A percentile compares a stretch with the other conserved stretches of the same genome.
phyloP scores from a whole-genome alignment of 495 filamentous ascomycete genomes.

The Aspergillus incahuasiensis region DNA sequence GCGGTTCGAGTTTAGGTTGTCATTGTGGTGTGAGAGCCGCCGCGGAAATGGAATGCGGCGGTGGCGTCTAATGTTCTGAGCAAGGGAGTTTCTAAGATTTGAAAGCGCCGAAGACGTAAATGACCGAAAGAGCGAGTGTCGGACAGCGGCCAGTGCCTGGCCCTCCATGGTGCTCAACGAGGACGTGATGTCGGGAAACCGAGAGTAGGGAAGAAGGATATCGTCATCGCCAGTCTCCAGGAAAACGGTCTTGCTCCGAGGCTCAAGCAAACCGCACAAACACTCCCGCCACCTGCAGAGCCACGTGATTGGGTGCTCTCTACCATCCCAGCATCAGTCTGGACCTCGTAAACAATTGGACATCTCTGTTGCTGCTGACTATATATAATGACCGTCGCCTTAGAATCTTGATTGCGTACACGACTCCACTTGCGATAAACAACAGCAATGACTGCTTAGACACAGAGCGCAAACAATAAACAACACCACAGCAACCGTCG shows the following conservation, averaged over 20 bases:
- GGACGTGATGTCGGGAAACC: neutral
- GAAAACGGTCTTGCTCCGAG: conserved; percentile 31
- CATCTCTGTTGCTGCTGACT: neutral
- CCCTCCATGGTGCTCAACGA: conserved; percentile 27
- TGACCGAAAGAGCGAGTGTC: conserved; percentile 18
- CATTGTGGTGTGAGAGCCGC: conserved; percentile 14
- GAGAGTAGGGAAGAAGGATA: neutral
- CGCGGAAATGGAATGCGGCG: conserved; percentile 23
- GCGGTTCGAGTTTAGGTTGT: conserved; percentile 9
- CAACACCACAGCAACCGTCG: conserved; percentile 27
- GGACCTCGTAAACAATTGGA: neutral
- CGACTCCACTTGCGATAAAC: neutral
- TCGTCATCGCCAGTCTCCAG: conserved; percentile 14
- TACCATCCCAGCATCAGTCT: no score
- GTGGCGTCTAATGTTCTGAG: conserved; percentile 8
- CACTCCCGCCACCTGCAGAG: neutral
- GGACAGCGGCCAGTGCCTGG: conserved; percentile 15
- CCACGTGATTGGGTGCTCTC: neutral
- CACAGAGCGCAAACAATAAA: conserved; percentile 49
- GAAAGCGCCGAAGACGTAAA: neutral
- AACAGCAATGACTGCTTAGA: conserved; percentile 2
- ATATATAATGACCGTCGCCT: neutral
- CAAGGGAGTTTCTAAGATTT: neutral
- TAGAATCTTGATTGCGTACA: neutral
- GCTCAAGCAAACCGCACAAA: conserved; percentile 39